A percentile compares a stretch with the other conserved stretches of the same genome.
phyloP scores from a whole-genome alignment of 2,329 filamentous ascomycete genomes.

The Cladosporium phlei region DNA sequence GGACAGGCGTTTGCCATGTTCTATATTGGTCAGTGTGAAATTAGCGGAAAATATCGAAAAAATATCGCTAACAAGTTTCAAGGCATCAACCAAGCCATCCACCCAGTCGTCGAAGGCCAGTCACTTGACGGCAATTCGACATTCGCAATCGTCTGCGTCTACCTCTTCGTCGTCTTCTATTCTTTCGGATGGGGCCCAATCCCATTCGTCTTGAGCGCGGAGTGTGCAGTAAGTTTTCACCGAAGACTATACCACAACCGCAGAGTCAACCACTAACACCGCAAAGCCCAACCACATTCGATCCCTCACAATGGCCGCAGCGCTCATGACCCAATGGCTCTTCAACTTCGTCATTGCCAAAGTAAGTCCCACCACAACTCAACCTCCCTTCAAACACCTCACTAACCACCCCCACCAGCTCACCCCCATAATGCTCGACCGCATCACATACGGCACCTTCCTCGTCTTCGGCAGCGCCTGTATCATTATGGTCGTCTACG shows the following conservation, averaged over 20 bases:
- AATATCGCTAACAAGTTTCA: too few species aligned
- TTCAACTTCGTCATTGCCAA: slow-evolving; percentile 34
- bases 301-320: slow-evolving; percentile 40
- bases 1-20: slow-evolving; percentile 44
- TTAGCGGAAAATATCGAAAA: too few species aligned
- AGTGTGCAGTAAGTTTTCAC: slow-evolving; percentile 20
- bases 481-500: slow-evolving; percentile 40
- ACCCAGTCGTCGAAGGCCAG: slow-evolving; percentile 45
- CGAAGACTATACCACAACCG: slow-evolving; percentile 6
- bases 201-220: slow-evolving; percentile 41
- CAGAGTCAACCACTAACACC: neutral
- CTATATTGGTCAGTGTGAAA: too few species aligned
- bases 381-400: neutral
- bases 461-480: slow-evolving; percentile 40
- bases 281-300: slow-evolving; percentile 30
- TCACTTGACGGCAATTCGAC: slow-evolving; percentile 50
- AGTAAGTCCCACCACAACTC: slow-evolving; percentile 18
- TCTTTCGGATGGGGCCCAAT: slow-evolving; percentile 44
- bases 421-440: slow-evolving; percentile 39
- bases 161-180: slow-evolving; percentile 46
- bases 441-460: slow-evolving; percentile 40
- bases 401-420: slow-evolving; percentile 20
- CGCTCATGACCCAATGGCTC: slow-evolving; percentile 45
- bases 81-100: slow-evolving; percentile 31
- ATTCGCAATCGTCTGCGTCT: slow-evolving; percentile 50